Base-by-base conservation (phyloP, 1,284 basidiomycete species). In the Hemileia vastatrix region DNA sequence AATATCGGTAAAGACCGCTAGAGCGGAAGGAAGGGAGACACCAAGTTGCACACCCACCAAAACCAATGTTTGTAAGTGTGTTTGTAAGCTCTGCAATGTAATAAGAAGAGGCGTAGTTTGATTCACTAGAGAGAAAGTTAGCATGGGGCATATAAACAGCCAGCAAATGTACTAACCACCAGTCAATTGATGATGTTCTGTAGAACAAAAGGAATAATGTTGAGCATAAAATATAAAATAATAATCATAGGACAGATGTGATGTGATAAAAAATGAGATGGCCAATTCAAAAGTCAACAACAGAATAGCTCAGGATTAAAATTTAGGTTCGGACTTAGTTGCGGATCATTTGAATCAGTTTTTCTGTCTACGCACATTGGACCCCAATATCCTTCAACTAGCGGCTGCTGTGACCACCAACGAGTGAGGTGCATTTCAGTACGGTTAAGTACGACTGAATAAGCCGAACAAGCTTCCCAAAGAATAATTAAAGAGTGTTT, bases 51-150 rank as follows among this genome's bases (percentile, higher is more conserved):
- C 62, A 0, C 68, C 51, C 64, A 81, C 74, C 48, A 32, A 78
- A 78, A 13, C 79, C 76, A 24, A 78, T 53, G 60, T 81, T 81
- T 23, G 79, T 75, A 65, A 76, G 63, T 6, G 78, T 78, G 67
- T 79, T 77, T 67, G 76, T 64, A 54, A 76, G 74, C 66, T 78
- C 77, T 54, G 78, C 77, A 36, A 78, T 73, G 64, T 75, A 78
- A n/a, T 68, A 74, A 9, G 71, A 69, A 57, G 75, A 69, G 32
- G 68, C 54, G 51, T 63, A 63, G 18, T 63, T 63, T 1, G 60
- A 44, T 44, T 63, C 60, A 56, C 60, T 63, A 43, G 11, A 31
- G 33, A 8, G 23, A 4, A 24, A 40, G 33, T 15, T 47, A 6
- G 19, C 6, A 13, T 4, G 23, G 1, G 9, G 13, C 21, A 43